A percentile compares a stretch with the other conserved stretches of the same genome.
These are phyloP conservation scores for Hyphopichia homilentoma DNA, from an alignment of 805 yeast species.

Conservation along the genomic window DNA sequence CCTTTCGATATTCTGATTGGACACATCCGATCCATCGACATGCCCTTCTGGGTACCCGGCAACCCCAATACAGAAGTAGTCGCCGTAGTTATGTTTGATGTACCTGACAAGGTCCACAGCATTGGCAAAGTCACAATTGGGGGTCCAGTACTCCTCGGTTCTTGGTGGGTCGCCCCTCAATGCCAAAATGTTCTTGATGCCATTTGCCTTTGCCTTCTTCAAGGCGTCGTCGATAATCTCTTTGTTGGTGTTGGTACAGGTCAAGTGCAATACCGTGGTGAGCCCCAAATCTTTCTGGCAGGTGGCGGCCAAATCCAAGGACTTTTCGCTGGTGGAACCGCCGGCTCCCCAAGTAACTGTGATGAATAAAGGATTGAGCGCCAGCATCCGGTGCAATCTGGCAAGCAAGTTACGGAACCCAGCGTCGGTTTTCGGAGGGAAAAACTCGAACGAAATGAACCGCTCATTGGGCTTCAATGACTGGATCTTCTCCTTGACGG, in stretches of 20 bases:
- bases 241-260: conserved; percentile 90
- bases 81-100: conserved; percentile 66
- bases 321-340: conserved; percentile 85
- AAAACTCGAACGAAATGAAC: conserved; percentile 87
- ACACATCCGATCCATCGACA: conserved; percentile 73
- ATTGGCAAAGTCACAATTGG: conserved; percentile 56
- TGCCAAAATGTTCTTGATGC: conserved; percentile 86
- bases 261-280: conserved; percentile 92
- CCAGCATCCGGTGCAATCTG: conserved; percentile 85
- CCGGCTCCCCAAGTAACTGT: conserved; percentile 99
- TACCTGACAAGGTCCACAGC: conserved; percentile 87
- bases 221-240: conserved; percentile 77
- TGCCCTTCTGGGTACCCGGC: conserved; percentile 99
- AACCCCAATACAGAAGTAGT: conserved; percentile 89
- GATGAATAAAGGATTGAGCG: conserved; percentile 82
- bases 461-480: conserved; percentile 48
- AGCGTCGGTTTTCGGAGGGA: conserved; percentile 93
- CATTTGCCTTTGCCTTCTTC: conserved; percentile 62
- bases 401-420: conserved; percentile 83
- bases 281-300: conserved; percentile 72
- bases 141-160: conserved; percentile 59
- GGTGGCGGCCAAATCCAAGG: conserved; percentile 75
- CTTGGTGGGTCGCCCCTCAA: conserved; percentile 95
- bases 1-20: conserved; percentile 57
- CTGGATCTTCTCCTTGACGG: conserved; percentile 50